Base-by-base conservation (phyloP, 768 basidiomycete genomes). In the Serendipita indica region DNA sequence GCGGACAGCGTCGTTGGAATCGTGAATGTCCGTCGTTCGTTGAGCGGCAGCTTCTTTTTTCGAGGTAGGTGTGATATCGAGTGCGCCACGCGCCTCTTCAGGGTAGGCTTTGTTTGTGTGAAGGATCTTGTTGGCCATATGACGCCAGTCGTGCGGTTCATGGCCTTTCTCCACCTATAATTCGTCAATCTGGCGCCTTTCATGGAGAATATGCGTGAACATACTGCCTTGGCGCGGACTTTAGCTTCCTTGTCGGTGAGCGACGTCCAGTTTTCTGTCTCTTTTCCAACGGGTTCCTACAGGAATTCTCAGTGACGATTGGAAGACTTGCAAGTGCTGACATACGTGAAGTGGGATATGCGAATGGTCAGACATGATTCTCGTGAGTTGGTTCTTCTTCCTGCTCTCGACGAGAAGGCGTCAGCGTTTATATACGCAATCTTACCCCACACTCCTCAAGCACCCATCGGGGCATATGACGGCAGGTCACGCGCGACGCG, bases 101-200 rank as follows among this genome's bases (percentile, higher is more conserved):
- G 41, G 41, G 27, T 43, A 43, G 18, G 41, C 41, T 43, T 43
- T 43, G 41, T 43, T 25, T n/a, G 41, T 43, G 41, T 43, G 41
- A 25, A 43, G 27, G 7, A 43, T 25, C 41, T 43, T 43, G 7
- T 43, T 43, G 18, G 27, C 41, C 18, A 25, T 25, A 25, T 43
- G 16, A 18, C 41, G 6, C 41, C 41, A 43, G 41, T 43, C 41
- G 41, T 43, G 41, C 6, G 41, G 41, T 6, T n/a, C 27, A 43
- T 43, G 41, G 2, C 41, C 41, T n/a, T 43, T 43, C 41, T 43
- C 41, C 16, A 43, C 41, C 41, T 43, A 25, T 43, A 43, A n/a
- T n/a, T n/a, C n/a, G n/a, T n/a, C 18, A 37, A 10, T 10, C 18
- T 10, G 12, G 35, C 35, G 35, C 18, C 35, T 18, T 10, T 37